Evolutionary conservation across 345 rosid species (phyloP).

Genomic region (Lumnitzera racemosa): DNA sequence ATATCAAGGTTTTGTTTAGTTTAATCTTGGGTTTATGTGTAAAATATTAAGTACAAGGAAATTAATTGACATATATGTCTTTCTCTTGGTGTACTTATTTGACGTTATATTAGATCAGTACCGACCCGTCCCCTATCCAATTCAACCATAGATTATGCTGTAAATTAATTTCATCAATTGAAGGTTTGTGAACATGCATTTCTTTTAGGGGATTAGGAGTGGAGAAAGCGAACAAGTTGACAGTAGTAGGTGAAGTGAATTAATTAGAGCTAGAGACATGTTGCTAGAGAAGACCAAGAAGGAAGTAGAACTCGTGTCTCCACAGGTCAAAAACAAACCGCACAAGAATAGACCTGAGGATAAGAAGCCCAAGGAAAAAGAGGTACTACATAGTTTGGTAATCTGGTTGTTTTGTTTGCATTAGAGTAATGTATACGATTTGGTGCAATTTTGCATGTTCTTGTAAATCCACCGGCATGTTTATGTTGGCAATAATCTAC

Average conservation of each 20-base stretch:
- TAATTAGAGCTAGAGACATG: constrained; percentile 37
- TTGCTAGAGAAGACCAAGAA: constrained; percentile 45
- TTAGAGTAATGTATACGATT: neutral
- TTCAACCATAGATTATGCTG: neutral
- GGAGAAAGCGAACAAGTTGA: constrained; percentile 53
- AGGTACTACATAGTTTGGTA: neutral
- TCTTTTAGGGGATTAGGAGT: constrained; percentile 26
- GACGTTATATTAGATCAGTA: no score
- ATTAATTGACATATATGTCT: no score
- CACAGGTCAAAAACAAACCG: constrained; percentile 60
- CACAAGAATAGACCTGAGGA: constrained; percentile 12
- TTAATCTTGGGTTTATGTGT: neutral
- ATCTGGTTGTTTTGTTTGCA: neutral
- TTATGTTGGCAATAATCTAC: neutral
- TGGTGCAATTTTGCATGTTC: neutral
- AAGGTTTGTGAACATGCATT: neutral
- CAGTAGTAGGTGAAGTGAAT: constrained; percentile 60
- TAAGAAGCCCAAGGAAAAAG: constrained; percentile 53
- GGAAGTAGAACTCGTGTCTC: constrained; percentile 67
- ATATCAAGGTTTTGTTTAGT: neutral
- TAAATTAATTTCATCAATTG: neutral
- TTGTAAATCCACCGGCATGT: neutral
- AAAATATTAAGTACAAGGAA: no score
- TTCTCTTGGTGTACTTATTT: no score
- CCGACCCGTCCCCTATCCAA: no score